These are phyloP conservation scores for Elongisporangium prolatum DNA, from an alignment of 352 stramenopile species.

Conservation along the genomic window DNA sequence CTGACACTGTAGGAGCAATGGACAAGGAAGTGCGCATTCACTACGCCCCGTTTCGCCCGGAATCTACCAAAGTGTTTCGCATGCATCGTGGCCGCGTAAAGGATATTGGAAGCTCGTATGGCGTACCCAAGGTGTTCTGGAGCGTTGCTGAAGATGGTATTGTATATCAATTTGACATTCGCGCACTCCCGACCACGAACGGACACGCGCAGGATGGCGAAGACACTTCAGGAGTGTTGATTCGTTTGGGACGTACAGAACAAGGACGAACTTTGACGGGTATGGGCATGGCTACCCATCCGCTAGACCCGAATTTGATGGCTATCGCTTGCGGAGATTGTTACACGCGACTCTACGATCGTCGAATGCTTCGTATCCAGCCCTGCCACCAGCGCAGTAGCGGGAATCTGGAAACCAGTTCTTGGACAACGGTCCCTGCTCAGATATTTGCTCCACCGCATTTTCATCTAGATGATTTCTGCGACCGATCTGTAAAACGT, in stretches of 20 bases:
- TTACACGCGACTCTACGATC: slow-evolving; percentile 75
- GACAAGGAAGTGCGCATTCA: slow-evolving; percentile 85
- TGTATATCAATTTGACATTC: slow-evolving; percentile 82
- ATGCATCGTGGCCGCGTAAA: slow-evolving; percentile 79
- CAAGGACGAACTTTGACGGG: slow-evolving; percentile 39
- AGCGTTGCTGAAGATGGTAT: slow-evolving; percentile 81
- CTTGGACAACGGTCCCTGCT: slow-evolving; percentile 34
- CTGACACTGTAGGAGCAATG: slow-evolving; percentile 36
- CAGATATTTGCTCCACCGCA: slow-evolving; percentile 76
- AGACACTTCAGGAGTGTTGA: slow-evolving; percentile 46
- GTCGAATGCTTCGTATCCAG: slow-evolving; percentile 66
- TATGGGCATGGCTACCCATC: slow-evolving; percentile 73
- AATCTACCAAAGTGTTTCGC: slow-evolving; percentile 57
- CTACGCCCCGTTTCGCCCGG: slow-evolving; percentile 70
- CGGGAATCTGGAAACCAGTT: slow-evolving; percentile 5
- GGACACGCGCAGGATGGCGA: slow-evolving; percentile 13
- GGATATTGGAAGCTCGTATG: slow-evolving; percentile 62
- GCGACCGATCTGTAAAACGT: slow-evolving; percentile 26
- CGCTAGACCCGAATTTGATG: slow-evolving; percentile 67
- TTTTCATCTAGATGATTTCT: slow-evolving; percentile 60
- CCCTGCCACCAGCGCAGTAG: slow-evolving; percentile 6
- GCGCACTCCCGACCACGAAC: slow-evolving; percentile 30
- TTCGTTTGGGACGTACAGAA: slow-evolving; percentile 56
- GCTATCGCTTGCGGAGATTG: slow-evolving; percentile 73
- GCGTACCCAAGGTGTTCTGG: slow-evolving; percentile 80